phyloP scores from a whole-genome alignment of 257 asterid genomes.

The Petrea volubilis region DNA sequence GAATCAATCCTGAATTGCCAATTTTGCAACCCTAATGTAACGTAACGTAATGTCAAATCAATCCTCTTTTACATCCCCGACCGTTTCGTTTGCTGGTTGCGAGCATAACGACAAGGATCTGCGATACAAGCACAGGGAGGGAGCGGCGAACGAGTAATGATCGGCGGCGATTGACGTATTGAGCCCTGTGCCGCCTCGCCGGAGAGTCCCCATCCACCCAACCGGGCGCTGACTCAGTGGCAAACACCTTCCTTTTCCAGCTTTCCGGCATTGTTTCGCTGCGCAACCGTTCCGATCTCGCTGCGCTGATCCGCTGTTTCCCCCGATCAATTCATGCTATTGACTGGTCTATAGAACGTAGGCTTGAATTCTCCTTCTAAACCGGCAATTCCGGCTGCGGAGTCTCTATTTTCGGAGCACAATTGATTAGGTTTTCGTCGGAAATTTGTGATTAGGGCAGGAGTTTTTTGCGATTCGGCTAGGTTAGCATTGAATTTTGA shows the following conservation, averaged over 20 bases:
- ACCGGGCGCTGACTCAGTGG: neutral
- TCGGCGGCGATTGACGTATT: slow-evolving; percentile 19
- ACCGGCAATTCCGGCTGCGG: neutral
- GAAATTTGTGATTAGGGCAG: slow-evolving; percentile 3
- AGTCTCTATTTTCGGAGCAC: slow-evolving; percentile 1
- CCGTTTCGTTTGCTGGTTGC: slow-evolving; percentile 19
- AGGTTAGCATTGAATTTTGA: slow-evolving; percentile 22
- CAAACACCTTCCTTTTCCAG: neutral
- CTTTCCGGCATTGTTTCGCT: slow-evolving; percentile 2
- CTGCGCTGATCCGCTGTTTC: neutral
- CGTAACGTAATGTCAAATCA: slow-evolving; percentile 24
- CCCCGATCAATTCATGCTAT: neutral
- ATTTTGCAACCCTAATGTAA: slow-evolving; percentile 27
- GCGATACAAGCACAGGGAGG: neutral
- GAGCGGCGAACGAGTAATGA: neutral
- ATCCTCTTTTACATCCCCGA: neutral
- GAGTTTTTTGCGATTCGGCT: slow-evolving; percentile 10
- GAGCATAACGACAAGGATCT: neutral
- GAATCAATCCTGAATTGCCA: slow-evolving; percentile 5
- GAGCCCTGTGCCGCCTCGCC: neutral
- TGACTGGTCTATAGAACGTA: neutral
- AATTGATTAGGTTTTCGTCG: neutral
- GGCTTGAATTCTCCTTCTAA: neutral
- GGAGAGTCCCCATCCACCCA: slow-evolving; percentile 19
- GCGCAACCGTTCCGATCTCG: neutral